Evolutionary conservation across 2,329 filamentous ascomycete species (phyloP), one percentile per base, ranked within the genome.

Genomic region (Alternaria sp.): DNA sequence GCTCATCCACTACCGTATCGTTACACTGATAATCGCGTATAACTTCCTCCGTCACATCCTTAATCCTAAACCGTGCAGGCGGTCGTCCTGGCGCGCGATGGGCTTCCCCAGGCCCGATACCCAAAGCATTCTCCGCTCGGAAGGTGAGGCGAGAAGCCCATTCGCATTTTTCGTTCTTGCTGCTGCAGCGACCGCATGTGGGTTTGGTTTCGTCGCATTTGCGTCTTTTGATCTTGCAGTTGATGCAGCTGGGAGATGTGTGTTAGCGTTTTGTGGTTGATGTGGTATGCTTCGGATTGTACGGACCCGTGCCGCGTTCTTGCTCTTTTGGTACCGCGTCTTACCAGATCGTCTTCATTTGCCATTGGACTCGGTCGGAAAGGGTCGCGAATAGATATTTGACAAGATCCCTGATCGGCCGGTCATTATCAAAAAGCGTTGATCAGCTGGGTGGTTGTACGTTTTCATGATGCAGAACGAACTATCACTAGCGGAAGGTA

Each of bases 201-300:
- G 70, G 70, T 30, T 72, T 71, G 6, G 30, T 41, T 51, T 71
- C 70, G 23, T 72, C 68, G 28, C 68, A 71, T 45, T 71, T 72
- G 14, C 64, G 60, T 28, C 66, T 51, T 41, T 66, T 71, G 10
- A 46, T 25, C 2, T 68, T 65, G 55, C 70, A 71, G 45, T 70
- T 71, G 9, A 60, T 41, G 46, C 69, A 69, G 9, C 56, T 60
- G 28, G 15, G 4, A 14, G 15, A 28, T 26, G 2, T 18, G 18
- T 0, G 26, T 60, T 4, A 63, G 46, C 25, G 3, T n/a, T 11
- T 21, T 3, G n/a, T 20, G 6, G 8, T 61, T 8, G 15, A 43
- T 6, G 15, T 15, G 49, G 23, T 6, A 6, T 60, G 33, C 11
- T 28, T 37, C 3, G 20, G 7, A n/a, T 4, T 6, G 14, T 12